Evolutionary conservation across 1,284 basidiomycete species (phyloP).

Genomic region (Apiotrichum akiyoshidainum): DNA sequence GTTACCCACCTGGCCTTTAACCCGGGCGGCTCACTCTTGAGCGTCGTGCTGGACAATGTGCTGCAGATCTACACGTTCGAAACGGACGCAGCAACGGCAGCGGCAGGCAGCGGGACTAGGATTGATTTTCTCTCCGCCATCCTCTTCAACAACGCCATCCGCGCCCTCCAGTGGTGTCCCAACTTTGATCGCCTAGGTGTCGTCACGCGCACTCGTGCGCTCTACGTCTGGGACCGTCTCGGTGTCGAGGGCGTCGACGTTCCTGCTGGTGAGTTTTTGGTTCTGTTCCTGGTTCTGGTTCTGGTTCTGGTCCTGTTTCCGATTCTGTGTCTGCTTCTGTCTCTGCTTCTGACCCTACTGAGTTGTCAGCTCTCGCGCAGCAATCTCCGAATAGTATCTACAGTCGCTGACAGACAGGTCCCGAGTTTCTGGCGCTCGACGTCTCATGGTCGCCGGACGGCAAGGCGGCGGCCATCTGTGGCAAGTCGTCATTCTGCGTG

Average conservation of each 20-base stretch:
- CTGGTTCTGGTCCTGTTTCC: too few relatives aligned
- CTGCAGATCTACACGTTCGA: conserved; percentile 42
- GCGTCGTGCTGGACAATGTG: conserved; percentile 49
- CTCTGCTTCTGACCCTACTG: too few relatives aligned
- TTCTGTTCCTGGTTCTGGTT: too few relatives aligned
- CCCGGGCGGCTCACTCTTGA: conserved; percentile 64
- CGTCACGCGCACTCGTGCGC: conserved; percentile 20
- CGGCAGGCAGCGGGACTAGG: conserved; percentile 16
- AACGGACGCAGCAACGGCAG: conserved; percentile 9
- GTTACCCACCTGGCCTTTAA: conserved; percentile 69
- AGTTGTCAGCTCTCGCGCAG: too few relatives aligned
- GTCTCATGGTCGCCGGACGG: conserved; percentile 41
- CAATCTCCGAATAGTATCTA: too few relatives aligned
- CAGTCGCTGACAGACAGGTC: conserved; percentile 3
- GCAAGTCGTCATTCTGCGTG: conserved; percentile 30
- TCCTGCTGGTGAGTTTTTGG: conserved; percentile 29
- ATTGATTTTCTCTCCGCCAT: conserved; percentile 30
- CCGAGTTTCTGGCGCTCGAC: conserved; percentile 20
- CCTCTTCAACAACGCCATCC: conserved; percentile 27
- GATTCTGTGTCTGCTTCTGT: too few relatives aligned
- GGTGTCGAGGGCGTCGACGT: conserved; percentile 40
- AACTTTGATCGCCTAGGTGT: conserved; percentile 21
- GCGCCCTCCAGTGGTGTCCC: conserved; percentile 28
- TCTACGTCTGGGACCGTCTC: conserved; percentile 42
- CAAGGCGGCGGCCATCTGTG: conserved; percentile 26